Conservation (phyloP, 768 basidiomycete genomes). For the Auriculariales sp. region DNA sequence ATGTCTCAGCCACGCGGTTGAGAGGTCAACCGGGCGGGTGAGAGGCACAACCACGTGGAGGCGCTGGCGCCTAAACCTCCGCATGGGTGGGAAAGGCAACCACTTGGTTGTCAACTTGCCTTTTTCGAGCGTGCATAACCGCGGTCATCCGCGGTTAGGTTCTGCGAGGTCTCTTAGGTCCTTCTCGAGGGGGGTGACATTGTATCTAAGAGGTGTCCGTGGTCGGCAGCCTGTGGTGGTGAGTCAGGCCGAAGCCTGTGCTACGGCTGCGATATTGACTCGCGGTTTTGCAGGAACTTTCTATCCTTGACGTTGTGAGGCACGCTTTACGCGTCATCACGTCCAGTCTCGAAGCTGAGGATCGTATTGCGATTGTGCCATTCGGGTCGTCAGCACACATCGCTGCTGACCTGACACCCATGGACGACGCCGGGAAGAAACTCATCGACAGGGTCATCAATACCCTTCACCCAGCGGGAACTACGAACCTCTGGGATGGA, state of each 20-base stretch:
- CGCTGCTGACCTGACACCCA: slow-evolving; percentile 4
- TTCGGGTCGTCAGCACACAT: slow-evolving; percentile 6
- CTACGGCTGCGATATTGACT: not conserved
- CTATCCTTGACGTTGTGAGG: slow-evolving; percentile 8
- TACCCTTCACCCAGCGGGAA: not conserved
- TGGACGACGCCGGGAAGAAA: slow-evolving; percentile 5
- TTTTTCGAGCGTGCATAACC: too few relatives aligned
- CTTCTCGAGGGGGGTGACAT: too few relatives aligned
- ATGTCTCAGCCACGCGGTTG: too few relatives aligned
- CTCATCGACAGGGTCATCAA: slow-evolving; percentile 3
- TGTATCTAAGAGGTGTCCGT: too few relatives aligned
- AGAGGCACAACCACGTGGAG: too few relatives aligned
- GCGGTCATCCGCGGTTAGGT: too few relatives aligned
- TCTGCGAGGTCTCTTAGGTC: too few relatives aligned
- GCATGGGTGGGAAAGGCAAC: too few relatives aligned
- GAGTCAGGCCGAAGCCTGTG: not conserved
- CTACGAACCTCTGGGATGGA: slow-evolving; percentile 10
- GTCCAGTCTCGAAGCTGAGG: slow-evolving; percentile 3
- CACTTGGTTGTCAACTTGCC: too few relatives aligned
- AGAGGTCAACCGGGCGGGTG: too few relatives aligned
- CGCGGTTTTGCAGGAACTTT: not conserved
- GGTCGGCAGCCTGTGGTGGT: too few relatives aligned
- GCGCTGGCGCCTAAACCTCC: too few relatives aligned
- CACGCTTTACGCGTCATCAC: slow-evolving; percentile 8
- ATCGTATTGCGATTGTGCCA: slow-evolving; percentile 8